Percentiles rank a stretch among this genome's conserved stretches.
phyloP scores from a whole-genome alignment of 2,329 filamentous ascomycete genomes.

The Decorospora gaudefroyi region DNA sequence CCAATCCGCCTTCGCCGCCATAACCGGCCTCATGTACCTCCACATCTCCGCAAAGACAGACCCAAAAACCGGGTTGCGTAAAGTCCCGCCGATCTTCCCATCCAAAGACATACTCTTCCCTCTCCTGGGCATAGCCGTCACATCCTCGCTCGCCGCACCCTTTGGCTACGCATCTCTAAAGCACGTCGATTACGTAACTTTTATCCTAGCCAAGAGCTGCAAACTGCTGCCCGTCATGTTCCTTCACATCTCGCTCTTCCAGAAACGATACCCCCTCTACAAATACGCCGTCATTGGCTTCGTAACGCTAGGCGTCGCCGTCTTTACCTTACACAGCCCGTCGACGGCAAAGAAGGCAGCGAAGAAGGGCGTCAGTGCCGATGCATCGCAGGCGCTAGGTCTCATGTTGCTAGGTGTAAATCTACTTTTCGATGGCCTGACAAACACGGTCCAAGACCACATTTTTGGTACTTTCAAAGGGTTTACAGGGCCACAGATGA shows the following conservation, averaged over 20 bases:
- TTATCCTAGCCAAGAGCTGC: constrained; percentile 96
- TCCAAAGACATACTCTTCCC: constrained; percentile 73
- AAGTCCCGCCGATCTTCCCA: constrained; percentile 70
- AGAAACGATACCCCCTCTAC: constrained; percentile 85
- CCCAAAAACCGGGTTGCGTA: constrained; percentile 35
- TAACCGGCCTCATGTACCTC: constrained; percentile 82
- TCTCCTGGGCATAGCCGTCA: constrained; percentile 82
- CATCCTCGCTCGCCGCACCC: constrained; percentile 85
- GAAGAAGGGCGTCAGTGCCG: constrained; percentile 61
- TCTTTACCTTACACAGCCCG: constrained; percentile 86
- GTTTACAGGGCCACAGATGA: constrained; percentile 96
- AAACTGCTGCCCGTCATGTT: constrained; percentile 99
- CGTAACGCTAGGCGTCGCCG: constrained; percentile 88
- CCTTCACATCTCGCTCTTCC: constrained; percentile 89
- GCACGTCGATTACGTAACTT: constrained; percentile 97
- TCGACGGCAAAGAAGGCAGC: constrained; percentile 46
- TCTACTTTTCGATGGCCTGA: constrained; percentile 91
- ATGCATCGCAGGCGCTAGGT: constrained; percentile 71
- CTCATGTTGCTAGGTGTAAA: constrained; percentile 85
- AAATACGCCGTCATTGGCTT: constrained; percentile 93
- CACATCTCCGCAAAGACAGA: constrained; percentile 62
- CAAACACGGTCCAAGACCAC: constrained; percentile 95
- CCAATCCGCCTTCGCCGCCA: constrained; percentile 85
- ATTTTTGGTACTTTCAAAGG: constrained; percentile 78
- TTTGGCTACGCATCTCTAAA: constrained; percentile 92